Conservation (phyloP, 2,329 filamentous ascomycete genomes). For the Tolypocladium capitatum region DNA sequence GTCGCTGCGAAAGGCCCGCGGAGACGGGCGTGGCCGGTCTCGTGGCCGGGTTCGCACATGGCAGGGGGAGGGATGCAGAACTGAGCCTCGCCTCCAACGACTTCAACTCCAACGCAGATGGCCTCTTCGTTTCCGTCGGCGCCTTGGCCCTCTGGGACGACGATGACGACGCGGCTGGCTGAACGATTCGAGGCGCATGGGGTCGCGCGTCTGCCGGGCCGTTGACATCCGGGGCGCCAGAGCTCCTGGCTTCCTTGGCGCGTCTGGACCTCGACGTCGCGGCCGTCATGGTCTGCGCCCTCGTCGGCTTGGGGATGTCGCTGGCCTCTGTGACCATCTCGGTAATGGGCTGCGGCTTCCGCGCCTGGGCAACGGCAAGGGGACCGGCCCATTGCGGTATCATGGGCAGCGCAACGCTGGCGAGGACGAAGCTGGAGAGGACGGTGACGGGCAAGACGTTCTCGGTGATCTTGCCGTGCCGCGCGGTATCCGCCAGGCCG, state of each 20-base stretch:
- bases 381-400: slow-evolving; percentile 70
- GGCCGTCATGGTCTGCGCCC: slow-evolving; percentile 54
- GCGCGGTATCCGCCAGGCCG: slow-evolving; percentile 54
- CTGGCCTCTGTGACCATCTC: slow-evolving; percentile 22
- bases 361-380: slow-evolving; percentile 67
- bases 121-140: slow-evolving; percentile 24
- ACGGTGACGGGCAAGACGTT: slow-evolving; percentile 71
- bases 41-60: slow-evolving; percentile 38
- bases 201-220: slow-evolving; percentile 13
- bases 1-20: slow-evolving; percentile 32
- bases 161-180: slow-evolving; percentile 9
- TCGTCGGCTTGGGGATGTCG: slow-evolving; percentile 34
- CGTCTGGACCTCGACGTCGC: slow-evolving; percentile 37
- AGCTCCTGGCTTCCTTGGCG: slow-evolving; percentile 30
- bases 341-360: slow-evolving; percentile 47
- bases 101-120: slow-evolving; percentile 37
- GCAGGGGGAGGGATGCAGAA: slow-evolving; percentile 54
- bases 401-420: slow-evolving; percentile 60
- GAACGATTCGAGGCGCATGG: slow-evolving; percentile 12
- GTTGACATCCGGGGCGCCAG: slow-evolving; percentile 29
- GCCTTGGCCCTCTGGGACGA: slow-evolving; percentile 16
- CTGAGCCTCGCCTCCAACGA: slow-evolving; percentile 49
- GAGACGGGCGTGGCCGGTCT: slow-evolving; percentile 46
- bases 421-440: slow-evolving; percentile 66
- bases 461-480: slow-evolving; percentile 66